Conservation (phyloP, 257 asterid genomes). For the Petunia secreta region DNA sequence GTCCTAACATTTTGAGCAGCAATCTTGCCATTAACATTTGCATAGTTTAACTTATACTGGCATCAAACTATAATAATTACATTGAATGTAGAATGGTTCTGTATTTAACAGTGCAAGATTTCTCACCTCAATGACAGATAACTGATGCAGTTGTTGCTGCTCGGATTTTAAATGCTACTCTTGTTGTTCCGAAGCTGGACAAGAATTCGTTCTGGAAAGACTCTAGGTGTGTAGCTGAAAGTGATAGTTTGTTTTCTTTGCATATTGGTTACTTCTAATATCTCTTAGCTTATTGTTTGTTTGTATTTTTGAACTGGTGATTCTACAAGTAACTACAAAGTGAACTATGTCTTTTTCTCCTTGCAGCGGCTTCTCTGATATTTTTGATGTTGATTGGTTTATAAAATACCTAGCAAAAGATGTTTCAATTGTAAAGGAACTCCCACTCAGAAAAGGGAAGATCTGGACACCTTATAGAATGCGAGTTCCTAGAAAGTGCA, state of each 20-base stretch:
- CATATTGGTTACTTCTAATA: background rate
- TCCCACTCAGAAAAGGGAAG: conserved; percentile 73
- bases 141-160: conserved; percentile 99
- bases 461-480: conserved; percentile 75
- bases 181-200: conserved; percentile 86
- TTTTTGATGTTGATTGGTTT: conserved; percentile 86
- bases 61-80: background rate
- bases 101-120: background rate
- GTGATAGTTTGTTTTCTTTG: background rate
- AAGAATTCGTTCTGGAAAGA: conserved; percentile 97
- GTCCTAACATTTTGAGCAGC: background rate
- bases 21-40: background rate
- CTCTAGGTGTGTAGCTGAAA: conserved; percentile 56
- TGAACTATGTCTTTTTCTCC: conserved; percentile 25
- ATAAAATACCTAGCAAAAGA: conserved; percentile 73
- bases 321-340: background rate
- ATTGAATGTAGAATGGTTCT: background rate
- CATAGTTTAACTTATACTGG: background rate
- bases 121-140: conserved; percentile 50
- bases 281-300: background rate
- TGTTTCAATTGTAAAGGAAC: conserved; percentile 75
- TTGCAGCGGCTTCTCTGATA: conserved; percentile 90
- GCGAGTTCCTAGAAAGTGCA: conserved; percentile 98
- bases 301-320: background rate
- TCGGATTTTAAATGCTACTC: conserved; percentile 92